Evolutionary conservation across 176 grass and related monocot species (phyloP), one percentile per base, ranked within the genome.

Genomic region (Rhynchospora breviuscula): DNA sequence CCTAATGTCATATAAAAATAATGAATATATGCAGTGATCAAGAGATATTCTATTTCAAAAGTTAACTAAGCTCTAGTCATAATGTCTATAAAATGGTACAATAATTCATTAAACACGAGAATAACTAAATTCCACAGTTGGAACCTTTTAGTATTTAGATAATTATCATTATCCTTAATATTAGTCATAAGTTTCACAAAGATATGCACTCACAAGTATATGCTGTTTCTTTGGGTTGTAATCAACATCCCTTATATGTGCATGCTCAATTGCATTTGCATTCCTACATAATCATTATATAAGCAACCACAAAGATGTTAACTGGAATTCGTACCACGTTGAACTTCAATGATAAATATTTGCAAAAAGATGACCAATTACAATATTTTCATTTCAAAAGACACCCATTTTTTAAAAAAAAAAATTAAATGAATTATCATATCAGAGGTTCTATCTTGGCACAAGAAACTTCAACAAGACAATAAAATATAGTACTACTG

Each of bases 181-280:
- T 47, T 1, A 74, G 56, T 85, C 12, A 59, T 9, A 88, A 84
- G 52, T 56, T 76, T 60, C 79, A 88, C 59, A 19, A 56, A 84
- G 25, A 18, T 61, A 75, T 12, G 43, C 47, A 93, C 95, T 98
- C 68, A 98, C 96, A 88, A 99, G 59, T 83, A 99, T 87, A 70
- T 93, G 89, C 71, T 93, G 89, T 81, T 88, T 99, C 81, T 99
- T 95, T 18, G 93, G 93, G 87, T 95, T 99, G 73, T 99, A 99
- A 90, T 99, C 96, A 49, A 95, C 82, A 87, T 95, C 96, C 71
- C 86, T 83, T 87, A 93, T 85, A 90, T 93, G 90, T 19, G 89
- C 87, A 82, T 92, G 93, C 53, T 95, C 96, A 88, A 99, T 95
- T 81, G 85, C 69, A 88, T 82, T 85, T 80, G 89, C 79, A 81